Evolutionary conservation across 306 rosid genomes (phyloP).

Genomic region (Pyrus communis): DNA sequence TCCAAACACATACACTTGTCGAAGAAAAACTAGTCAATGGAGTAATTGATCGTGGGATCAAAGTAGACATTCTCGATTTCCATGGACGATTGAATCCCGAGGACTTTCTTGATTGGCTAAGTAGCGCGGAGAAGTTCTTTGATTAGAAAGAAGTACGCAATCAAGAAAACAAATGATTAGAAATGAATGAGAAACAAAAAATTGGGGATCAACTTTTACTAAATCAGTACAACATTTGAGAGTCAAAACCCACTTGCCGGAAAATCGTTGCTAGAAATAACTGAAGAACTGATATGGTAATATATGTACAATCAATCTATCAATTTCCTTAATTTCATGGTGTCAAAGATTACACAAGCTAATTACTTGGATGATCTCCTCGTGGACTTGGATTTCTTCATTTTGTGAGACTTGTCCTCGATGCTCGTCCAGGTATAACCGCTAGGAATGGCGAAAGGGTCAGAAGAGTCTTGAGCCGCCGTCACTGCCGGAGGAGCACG

Average conservation of each 20-base stretch:
- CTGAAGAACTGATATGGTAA: neutral
- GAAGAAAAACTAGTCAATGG: too few species aligned
- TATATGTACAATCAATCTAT: neutral
- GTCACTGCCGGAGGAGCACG: slow-evolving; percentile 7
- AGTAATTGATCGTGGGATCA: neutral
- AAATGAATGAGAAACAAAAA: too few species aligned
- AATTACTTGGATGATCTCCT: slow-evolving; percentile 47
- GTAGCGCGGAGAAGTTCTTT: too few species aligned
- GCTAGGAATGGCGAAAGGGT: slow-evolving; percentile 81
- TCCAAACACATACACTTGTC: too few species aligned
- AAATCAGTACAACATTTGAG: too few species aligned
- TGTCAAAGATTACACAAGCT: neutral
- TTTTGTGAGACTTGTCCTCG: slow-evolving; percentile 52
- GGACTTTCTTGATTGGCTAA: too few species aligned
- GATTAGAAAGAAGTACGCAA: neutral
- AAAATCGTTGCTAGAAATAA: neutral
- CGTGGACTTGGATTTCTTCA: slow-evolving; percentile 64
- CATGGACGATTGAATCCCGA: too few species aligned
- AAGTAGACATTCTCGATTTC: neutral
- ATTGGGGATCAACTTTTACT: too few species aligned
- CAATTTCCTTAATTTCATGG: neutral
- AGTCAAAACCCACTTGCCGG: neutral
- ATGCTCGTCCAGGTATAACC: slow-evolving; percentile 66
- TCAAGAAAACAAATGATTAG: neutral
- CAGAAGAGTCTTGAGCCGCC: slow-evolving; percentile 36